Evolutionary conservation across 2,329 filamentous ascomycete species (phyloP).

Genomic region (Cladosporium colombiae): DNA sequence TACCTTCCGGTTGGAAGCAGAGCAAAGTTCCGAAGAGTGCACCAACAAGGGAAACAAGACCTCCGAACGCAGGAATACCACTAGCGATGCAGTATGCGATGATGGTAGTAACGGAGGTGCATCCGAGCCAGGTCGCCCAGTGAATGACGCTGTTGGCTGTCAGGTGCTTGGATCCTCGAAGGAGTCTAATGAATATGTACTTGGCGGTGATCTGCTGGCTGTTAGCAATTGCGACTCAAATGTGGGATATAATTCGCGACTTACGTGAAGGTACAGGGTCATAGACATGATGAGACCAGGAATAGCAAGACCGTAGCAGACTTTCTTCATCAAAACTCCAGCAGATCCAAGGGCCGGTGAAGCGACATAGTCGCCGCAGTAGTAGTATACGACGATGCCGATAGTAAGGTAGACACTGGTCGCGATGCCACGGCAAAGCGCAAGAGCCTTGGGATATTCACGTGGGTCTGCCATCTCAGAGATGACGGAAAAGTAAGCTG

Average conservation of each 20-base stretch:
- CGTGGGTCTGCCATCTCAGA: slow-evolving; percentile 43
- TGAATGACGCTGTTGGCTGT: slow-evolving; percentile 24
- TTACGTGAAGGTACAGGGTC: slow-evolving; percentile 28
- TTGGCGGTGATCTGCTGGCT: slow-evolving; percentile 28
- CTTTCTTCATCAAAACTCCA: slow-evolving; percentile 46
- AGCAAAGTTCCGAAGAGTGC: slow-evolving; percentile 30
- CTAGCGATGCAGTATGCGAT: slow-evolving; percentile 30
- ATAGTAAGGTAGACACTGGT: slow-evolving; percentile 40
- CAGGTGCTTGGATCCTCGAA: slow-evolving; percentile 31
- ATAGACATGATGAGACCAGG: slow-evolving; percentile 31
- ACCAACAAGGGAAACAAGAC: slow-evolving; percentile 31
- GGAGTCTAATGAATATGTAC: slow-evolving; percentile 32
- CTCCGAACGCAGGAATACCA: slow-evolving; percentile 31
- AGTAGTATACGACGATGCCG: slow-evolving; percentile 49
- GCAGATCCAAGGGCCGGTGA: slow-evolving; percentile 52
- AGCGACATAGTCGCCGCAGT: slow-evolving; percentile 49
- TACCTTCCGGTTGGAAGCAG: slow-evolving; percentile 38
- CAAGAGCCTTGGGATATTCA: slow-evolving; percentile 38
- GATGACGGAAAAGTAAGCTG: slow-evolving; percentile 42
- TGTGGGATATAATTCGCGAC: background rate
- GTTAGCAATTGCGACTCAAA: background rate
- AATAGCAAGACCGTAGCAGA: slow-evolving; percentile 44
- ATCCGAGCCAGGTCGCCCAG: slow-evolving; percentile 25
- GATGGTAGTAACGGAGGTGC: slow-evolving; percentile 26
- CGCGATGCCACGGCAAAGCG: slow-evolving; percentile 31